A percentile compares a stretch with the other conserved stretches of the same genome.
Evolutionary conservation across 139 green algal genomes (phyloP).

Genomic region (Chlorokybus atmophyticus): DNA sequence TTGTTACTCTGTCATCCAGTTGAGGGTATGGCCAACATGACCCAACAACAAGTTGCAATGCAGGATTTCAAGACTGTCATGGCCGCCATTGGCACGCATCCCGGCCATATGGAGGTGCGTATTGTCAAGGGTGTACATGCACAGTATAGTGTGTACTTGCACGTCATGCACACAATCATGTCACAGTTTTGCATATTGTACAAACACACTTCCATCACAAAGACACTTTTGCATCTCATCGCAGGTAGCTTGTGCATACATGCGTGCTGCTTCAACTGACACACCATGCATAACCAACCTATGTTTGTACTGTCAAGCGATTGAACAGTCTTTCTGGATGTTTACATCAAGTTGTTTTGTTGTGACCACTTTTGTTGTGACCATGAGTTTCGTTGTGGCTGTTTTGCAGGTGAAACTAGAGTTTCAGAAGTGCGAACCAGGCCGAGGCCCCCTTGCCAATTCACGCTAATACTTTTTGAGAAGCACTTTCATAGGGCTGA

Average conservation of each 20-base stretch:
- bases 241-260: background rate
- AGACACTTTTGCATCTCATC: background rate
- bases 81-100: constrained; percentile 7
- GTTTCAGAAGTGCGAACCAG: constrained; percentile 5
- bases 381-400: too few species aligned
- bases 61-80: constrained; percentile 10
- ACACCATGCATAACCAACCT: background rate
- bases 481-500: too few species aligned
- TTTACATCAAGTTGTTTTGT: background rate
- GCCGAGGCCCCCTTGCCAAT: too few species aligned
- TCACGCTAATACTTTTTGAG: too few species aligned
- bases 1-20: background rate
- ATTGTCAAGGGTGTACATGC: background rate
- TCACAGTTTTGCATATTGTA: background rate
- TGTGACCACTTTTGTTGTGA: background rate
- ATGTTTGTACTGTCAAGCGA: background rate
- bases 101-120: constrained; percentile 1
- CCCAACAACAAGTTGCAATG: too few species aligned
- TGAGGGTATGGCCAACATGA: too few species aligned
- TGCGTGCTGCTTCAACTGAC: too few species aligned
- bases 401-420: background rate
- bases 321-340: background rate
- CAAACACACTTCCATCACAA: background rate
- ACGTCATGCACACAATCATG: background rate
- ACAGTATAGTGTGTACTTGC: background rate